Evolutionary conservation across 2,329 filamentous ascomycete species (phyloP).

Genomic region (Alternaria sp.): DNA sequence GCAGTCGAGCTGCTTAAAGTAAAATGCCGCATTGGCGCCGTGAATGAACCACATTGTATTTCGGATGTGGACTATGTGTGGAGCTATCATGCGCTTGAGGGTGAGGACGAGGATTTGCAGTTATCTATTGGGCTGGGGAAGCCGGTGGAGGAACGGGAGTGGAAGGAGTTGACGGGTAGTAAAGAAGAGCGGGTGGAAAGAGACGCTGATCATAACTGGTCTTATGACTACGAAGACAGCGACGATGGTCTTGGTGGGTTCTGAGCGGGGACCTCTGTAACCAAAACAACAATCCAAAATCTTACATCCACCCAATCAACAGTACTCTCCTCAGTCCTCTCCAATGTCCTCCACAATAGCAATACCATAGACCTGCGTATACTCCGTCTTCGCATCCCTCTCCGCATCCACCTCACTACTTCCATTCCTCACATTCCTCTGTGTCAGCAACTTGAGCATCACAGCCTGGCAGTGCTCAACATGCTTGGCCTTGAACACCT

Average conservation of each 20-base stretch:
- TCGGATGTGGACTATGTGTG: constrained; percentile 37
- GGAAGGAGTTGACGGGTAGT: constrained; percentile 29
- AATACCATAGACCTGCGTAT: neutral
- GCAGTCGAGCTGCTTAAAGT: constrained; percentile 37
- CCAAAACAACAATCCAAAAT: neutral
- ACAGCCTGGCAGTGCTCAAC: neutral
- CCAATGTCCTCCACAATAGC: neutral
- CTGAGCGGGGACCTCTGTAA: neutral
- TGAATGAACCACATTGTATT: constrained; percentile 34
- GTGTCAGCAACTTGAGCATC: neutral
- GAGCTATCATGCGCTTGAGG: constrained; percentile 33
- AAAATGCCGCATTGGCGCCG: constrained; percentile 27
- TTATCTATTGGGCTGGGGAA: constrained; percentile 39
- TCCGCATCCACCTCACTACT: neutral
- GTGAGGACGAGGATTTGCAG: constrained; percentile 24
- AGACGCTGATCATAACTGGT: neutral
- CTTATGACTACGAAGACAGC: neutral
- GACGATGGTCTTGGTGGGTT: constrained; percentile 14
- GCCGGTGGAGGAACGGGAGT: constrained; percentile 21
- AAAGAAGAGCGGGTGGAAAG: constrained; percentile 18
- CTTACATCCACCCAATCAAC: neutral
- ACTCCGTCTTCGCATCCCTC: neutral
- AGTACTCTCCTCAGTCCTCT: neutral
- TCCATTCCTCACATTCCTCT: neutral
- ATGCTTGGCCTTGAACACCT: neutral